Conservation (phyloP, 768 basidiomycete genomes). For the Agaricus subrufescens region DNA sequence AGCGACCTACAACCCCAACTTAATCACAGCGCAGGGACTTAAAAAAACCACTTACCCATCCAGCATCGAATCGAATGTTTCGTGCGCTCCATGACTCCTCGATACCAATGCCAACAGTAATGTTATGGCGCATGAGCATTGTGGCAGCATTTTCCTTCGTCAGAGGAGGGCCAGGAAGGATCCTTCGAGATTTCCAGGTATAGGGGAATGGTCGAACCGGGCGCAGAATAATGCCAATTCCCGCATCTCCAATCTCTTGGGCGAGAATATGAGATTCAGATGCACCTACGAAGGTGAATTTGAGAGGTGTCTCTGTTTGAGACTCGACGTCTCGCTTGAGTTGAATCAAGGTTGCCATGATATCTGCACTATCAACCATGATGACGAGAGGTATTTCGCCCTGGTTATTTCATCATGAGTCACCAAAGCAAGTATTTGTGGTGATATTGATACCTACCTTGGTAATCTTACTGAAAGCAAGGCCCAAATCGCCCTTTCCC, state of each 20-base stretch:
- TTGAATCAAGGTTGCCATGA: slow-evolving; percentile 58
- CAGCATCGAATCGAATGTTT: slow-evolving; percentile 69
- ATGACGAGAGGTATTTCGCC: slow-evolving; percentile 60
- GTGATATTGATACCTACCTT: slow-evolving; percentile 28
- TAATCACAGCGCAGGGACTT: neutral
- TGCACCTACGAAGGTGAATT: slow-evolving; percentile 51
- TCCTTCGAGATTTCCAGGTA: slow-evolving; percentile 59
- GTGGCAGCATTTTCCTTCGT: slow-evolving; percentile 49
- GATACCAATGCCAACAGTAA: slow-evolving; percentile 65
- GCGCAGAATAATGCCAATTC: slow-evolving; percentile 65
- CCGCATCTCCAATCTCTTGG: slow-evolving; percentile 59
- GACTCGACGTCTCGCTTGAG: slow-evolving; percentile 62
- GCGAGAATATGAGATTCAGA: slow-evolving; percentile 72
- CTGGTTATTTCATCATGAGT: slow-evolving; percentile 18
- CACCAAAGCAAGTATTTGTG: neutral
- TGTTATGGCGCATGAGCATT: slow-evolving; percentile 54
- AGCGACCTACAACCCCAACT: slow-evolving; percentile 18
- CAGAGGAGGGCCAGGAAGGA: slow-evolving; percentile 42
- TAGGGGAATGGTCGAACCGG: slow-evolving; percentile 67
- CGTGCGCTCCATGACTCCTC: slow-evolving; percentile 53
- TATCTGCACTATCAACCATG: slow-evolving; percentile 59
- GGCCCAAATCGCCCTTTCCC: slow-evolving; percentile 33
- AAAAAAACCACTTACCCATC: slow-evolving; percentile 51
- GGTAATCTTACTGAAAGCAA: slow-evolving; percentile 38
- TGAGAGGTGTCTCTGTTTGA: slow-evolving; percentile 32